phyloP scores from a whole-genome alignment of 345 rosid genomes.

The Nephelium lappaceum region DNA sequence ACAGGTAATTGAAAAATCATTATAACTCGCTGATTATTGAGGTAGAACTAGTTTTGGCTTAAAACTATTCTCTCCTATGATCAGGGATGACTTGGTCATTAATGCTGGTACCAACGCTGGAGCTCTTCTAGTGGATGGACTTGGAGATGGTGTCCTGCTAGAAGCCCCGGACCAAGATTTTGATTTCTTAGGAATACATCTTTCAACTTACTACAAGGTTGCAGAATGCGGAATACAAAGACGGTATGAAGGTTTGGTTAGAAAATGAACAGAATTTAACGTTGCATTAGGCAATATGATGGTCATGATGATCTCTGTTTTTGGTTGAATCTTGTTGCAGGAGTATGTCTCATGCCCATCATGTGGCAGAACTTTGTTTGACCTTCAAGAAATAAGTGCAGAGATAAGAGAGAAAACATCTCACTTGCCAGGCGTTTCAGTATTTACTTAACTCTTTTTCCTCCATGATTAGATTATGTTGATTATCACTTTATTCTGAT shows the following conservation, averaged over 20 bases:
- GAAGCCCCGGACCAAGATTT: slow-evolving; percentile 91
- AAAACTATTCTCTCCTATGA: slow-evolving; percentile 25
- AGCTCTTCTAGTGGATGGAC: slow-evolving; percentile 93
- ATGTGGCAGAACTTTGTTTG: slow-evolving; percentile 95
- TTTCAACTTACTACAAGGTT: slow-evolving; percentile 93
- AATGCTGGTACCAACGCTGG: slow-evolving; percentile 85
- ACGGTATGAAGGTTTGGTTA: slow-evolving; percentile 54
- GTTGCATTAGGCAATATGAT: background rate
- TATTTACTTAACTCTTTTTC: slow-evolving; percentile 32
- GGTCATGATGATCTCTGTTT: slow-evolving; percentile 7
- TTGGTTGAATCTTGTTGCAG: slow-evolving; percentile 40
- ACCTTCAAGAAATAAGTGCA: slow-evolving; percentile 97
- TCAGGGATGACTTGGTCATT: slow-evolving; percentile 94
- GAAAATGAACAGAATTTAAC: slow-evolving; percentile 1
- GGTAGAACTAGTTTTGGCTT: slow-evolving; percentile 14
- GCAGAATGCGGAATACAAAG: slow-evolving; percentile 98
- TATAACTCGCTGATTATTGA: slow-evolving; percentile 6
- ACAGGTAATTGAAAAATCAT: slow-evolving; percentile 53
- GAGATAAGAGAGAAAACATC: slow-evolving; percentile 88
- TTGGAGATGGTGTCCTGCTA: slow-evolving; percentile 87
- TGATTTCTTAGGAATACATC: slow-evolving; percentile 87
- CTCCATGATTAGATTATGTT: slow-evolving; percentile 1
- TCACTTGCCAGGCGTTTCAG: slow-evolving; percentile 98
- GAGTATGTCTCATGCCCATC: slow-evolving; percentile 98
- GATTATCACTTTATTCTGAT: background rate